Conservation (phyloP, 1,139 yeast genomes). For the Nakaseomyces sp. region DNA sequence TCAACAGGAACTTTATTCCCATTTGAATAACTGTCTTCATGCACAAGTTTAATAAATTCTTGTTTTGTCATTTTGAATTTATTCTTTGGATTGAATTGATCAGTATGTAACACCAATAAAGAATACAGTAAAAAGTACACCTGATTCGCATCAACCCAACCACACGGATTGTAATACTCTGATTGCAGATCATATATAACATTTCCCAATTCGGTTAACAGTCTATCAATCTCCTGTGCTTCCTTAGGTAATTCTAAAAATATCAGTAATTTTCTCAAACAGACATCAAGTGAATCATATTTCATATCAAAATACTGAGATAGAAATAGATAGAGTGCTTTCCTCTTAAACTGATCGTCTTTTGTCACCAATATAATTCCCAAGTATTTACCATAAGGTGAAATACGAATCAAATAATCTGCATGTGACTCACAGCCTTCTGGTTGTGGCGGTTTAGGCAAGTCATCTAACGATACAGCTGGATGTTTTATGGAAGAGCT, state of each 20-base stretch:
- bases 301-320: conserved; percentile 38
- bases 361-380: conserved; percentile 35
- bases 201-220: conserved; percentile 45
- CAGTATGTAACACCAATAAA: conserved; percentile 60
- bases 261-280: conserved; percentile 50
- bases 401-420: conserved; percentile 32
- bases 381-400: conserved; percentile 33
- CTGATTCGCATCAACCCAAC: conserved; percentile 38
- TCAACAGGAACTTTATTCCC: conserved; percentile 33
- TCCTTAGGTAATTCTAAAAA: conserved; percentile 53
- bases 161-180: conserved; percentile 10
- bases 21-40: conserved; percentile 35
- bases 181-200: conserved; percentile 37
- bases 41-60: conserved; percentile 43
- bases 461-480: conserved; percentile 16
- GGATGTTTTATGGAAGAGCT: background rate
- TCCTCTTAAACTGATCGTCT: conserved; percentile 32
- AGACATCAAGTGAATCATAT: conserved; percentile 51
- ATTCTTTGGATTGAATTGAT: conserved; percentile 54
- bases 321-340: conserved; percentile 35
- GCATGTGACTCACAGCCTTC: conserved; percentile 32
- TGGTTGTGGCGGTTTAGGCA: conserved; percentile 31
- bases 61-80: conserved; percentile 52
- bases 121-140: conserved; percentile 53
- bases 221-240: conserved; percentile 62